A percentile compares a stretch with the other conserved stretches of the same genome.
Evolutionary conservation across 495 filamentous ascomycete species (phyloP).

Genomic region (Tuber borchii): DNA sequence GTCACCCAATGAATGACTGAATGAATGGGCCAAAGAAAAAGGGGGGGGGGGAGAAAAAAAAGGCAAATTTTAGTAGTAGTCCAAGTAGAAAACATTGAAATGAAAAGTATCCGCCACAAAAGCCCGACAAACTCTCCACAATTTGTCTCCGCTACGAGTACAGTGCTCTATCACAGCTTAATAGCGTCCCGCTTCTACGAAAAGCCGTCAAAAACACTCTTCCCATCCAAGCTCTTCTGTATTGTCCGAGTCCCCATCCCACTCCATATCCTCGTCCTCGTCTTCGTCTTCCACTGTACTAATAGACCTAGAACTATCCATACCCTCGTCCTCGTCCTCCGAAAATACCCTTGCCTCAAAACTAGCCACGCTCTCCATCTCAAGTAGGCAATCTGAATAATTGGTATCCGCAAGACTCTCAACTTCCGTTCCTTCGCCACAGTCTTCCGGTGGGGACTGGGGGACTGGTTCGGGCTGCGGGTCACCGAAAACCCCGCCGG

Average conservation of each 20-base stretch:
- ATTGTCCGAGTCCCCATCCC: slow-evolving; percentile 12
- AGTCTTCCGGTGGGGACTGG: background rate
- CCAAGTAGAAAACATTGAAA: background rate
- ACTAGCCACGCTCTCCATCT: slow-evolving; percentile 25
- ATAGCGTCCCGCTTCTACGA: background rate
- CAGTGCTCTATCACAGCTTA: background rate
- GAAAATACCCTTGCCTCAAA: slow-evolving; percentile 28
- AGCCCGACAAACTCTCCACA: background rate
- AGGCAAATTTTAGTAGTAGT: background rate
- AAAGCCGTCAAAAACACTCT: slow-evolving; percentile 7
- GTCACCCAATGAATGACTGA: background rate
- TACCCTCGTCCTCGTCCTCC: slow-evolving; percentile 14
- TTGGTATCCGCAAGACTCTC: slow-evolving; percentile 25
- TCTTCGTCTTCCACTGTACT: slow-evolving; percentile 10
- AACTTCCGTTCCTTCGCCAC: slow-evolving; percentile 15
- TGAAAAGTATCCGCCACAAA: background rate
- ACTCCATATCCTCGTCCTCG: slow-evolving; percentile 22
- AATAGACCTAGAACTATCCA: background rate
- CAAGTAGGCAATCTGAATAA: slow-evolving; percentile 25
- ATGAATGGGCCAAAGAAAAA: background rate
- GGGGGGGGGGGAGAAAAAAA: background rate
- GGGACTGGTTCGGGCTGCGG: background rate
- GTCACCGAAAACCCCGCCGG: slow-evolving; percentile 47
- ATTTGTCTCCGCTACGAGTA: background rate
- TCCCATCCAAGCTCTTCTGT: background rate